These are phyloP conservation scores for Rheum nobile DNA, from an alignment of 148 eudicot species.

Conservation along the genomic window DNA sequence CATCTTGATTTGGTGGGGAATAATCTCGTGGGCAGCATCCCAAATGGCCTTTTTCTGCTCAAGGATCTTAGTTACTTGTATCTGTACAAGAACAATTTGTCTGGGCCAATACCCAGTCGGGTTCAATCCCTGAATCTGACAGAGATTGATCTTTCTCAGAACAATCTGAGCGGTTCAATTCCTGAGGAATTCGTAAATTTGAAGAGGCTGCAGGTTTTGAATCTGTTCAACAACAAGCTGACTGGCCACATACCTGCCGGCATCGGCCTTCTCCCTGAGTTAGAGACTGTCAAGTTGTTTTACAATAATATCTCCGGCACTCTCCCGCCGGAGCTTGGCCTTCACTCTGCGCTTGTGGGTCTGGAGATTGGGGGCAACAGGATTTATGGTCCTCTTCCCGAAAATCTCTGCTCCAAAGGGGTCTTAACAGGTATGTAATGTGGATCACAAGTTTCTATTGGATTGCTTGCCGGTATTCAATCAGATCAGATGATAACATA, in stretches of 20 bases:
- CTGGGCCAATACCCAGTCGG: conserved; percentile 30
- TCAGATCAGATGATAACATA: too few species aligned
- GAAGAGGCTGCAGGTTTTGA: conserved; percentile 20
- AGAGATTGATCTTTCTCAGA: conserved; percentile 35
- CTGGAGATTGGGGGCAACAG: conserved; percentile 41
- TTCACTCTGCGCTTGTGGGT: conserved; percentile 38
- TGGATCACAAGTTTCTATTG: neutral
- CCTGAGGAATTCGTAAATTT: conserved; percentile 30
- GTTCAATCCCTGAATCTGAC: conserved; percentile 25
- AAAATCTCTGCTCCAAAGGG: conserved; percentile 37
- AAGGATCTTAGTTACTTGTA: conserved; percentile 38
- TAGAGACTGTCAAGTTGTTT: conserved; percentile 25
- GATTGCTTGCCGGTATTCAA: neutral
- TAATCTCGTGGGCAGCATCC: conserved; percentile 39
- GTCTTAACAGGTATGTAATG: conserved; percentile 21
- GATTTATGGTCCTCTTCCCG: conserved; percentile 51
- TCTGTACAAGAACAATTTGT: conserved; percentile 33
- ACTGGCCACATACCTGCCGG: conserved; percentile 36
- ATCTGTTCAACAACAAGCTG: conserved; percentile 27
- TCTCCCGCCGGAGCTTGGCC: conserved; percentile 55
- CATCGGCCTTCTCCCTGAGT: conserved; percentile 25
- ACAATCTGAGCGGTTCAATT: conserved; percentile 33
- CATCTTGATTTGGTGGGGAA: conserved; percentile 40
- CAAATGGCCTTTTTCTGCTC: conserved; percentile 41
- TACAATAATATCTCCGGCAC: conserved; percentile 39